Evolutionary conservation across 352 stramenopile genomes (phyloP).

Genomic region (Detonula confervacea): DNA sequence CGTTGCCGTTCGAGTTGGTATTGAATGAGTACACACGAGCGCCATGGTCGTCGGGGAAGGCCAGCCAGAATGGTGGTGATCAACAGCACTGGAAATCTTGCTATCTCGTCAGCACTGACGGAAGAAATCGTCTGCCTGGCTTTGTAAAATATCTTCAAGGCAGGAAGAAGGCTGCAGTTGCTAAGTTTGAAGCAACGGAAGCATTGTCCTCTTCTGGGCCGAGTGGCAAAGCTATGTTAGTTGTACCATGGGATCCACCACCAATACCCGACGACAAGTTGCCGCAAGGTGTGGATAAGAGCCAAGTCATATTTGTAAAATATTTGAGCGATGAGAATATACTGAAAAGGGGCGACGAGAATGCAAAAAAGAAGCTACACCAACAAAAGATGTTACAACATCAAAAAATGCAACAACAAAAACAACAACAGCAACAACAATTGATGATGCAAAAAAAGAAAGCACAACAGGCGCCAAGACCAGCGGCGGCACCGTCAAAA

Average conservation of each 20-base stretch:
- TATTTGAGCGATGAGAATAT: constrained; percentile 61
- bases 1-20: no score
- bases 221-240: constrained; percentile 41
- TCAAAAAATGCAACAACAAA: constrained; percentile 18
- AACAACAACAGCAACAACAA: constrained; percentile 25
- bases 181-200: constrained; percentile 56
- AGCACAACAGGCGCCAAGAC: no score
- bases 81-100: no score
- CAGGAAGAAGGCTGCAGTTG: constrained; percentile 68
- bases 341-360: constrained; percentile 29
- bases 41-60: constrained; percentile 1
- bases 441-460: constrained; percentile 11
- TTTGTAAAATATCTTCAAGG: neutral
- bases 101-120: neutral
- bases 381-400: constrained; percentile 26
- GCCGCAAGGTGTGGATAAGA: constrained; percentile 33
- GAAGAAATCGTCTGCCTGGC: neutral
- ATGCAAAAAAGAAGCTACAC: constrained; percentile 11
- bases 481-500: constrained; percentile 22
- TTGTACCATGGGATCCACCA: constrained; percentile 59
- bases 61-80: no score
- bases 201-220: neutral
- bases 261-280: constrained; percentile 20
- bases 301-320: constrained; percentile 55
- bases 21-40: neutral